phyloP scores from a whole-genome alignment of 1,139 yeast species.

The Kodamaea sp. region DNA sequence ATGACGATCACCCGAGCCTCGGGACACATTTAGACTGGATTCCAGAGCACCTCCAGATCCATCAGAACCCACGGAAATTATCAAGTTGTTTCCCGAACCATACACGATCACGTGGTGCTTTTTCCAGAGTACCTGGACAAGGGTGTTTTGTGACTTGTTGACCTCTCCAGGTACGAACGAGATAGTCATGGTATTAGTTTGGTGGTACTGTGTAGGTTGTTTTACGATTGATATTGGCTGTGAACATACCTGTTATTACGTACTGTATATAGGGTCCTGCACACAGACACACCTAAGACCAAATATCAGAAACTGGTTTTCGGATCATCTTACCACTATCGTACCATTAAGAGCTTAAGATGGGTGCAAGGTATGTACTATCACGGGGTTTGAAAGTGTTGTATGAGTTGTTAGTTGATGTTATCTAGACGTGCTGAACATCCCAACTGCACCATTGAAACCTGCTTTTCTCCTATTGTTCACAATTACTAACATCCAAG shows the following conservation, averaged over 20 bases:
- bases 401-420: constrained; percentile 1
- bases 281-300: too few species aligned
- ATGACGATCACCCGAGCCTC: constrained; percentile 22
- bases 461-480: too few species aligned
- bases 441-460: background rate
- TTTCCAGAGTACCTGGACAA: constrained; percentile 69
- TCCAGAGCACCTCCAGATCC: constrained; percentile 5
- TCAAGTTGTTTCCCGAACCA: constrained; percentile 86
- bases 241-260: too few species aligned
- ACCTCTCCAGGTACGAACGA: constrained; percentile 87
- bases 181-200: constrained; percentile 67
- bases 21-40: constrained; percentile 12
- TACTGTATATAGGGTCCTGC: too few species aligned
- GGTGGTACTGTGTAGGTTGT: too few species aligned
- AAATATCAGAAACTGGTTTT: too few species aligned
- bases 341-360: background rate
- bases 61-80: constrained; percentile 37
- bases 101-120: constrained; percentile 66
- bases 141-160: constrained; percentile 54
- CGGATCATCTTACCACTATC: too few species aligned
- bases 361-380: constrained; percentile 37
- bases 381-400: background rate
- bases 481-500: constrained; percentile 34
- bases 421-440: background rate
- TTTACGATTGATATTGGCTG: too few species aligned